Conservation (phyloP, 305 asterid genomes). For the Fraxinus angustifolia region DNA sequence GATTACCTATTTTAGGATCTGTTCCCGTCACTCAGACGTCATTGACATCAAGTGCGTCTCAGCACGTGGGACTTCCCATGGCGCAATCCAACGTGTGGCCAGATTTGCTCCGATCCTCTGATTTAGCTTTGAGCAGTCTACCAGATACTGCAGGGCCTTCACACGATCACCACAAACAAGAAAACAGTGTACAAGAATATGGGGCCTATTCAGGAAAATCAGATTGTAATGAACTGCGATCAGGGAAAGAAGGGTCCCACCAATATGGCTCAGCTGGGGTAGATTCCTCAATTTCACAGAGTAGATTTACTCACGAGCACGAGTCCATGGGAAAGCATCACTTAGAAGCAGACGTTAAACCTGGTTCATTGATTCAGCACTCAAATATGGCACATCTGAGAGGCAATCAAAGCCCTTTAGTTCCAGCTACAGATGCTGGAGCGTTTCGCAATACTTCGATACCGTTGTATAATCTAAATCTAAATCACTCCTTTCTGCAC, state of each 20-base stretch:
- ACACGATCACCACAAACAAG: conserved; percentile 27
- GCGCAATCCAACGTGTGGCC: conserved; percentile 25
- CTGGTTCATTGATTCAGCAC: conserved; percentile 28
- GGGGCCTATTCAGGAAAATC: conserved; percentile 16
- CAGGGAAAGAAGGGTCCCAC: conserved; percentile 21
- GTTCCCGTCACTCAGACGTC: conserved; percentile 28
- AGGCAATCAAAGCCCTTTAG: conserved; percentile 18
- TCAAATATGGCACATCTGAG: conserved; percentile 31
- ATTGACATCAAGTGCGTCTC: conserved; percentile 19
- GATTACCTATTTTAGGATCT: conserved; percentile 25
- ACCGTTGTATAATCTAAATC: conserved; percentile 10
- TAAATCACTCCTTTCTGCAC: conserved; percentile 32
- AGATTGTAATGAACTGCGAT: conserved; percentile 27
- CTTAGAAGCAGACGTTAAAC: conserved; percentile 21
- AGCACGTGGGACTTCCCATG: conserved; percentile 22
- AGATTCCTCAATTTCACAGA: conserved; percentile 17
- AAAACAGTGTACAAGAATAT: conserved; percentile 22
- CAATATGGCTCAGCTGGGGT: conserved; percentile 26
- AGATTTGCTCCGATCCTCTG: conserved; percentile 33
- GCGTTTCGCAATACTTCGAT: conserved; percentile 27
- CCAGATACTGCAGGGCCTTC: conserved; percentile 29
- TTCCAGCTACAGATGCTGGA: conserved; percentile 30
- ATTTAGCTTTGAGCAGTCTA: conserved; percentile 36
- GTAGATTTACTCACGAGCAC: conserved; percentile 27
- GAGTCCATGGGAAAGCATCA: conserved; percentile 19